A percentile compares a stretch with the other conserved stretches of the same genome.
Conservation (phyloP, 345 rosid genomes). For the Mercurialis annua region DNA sequence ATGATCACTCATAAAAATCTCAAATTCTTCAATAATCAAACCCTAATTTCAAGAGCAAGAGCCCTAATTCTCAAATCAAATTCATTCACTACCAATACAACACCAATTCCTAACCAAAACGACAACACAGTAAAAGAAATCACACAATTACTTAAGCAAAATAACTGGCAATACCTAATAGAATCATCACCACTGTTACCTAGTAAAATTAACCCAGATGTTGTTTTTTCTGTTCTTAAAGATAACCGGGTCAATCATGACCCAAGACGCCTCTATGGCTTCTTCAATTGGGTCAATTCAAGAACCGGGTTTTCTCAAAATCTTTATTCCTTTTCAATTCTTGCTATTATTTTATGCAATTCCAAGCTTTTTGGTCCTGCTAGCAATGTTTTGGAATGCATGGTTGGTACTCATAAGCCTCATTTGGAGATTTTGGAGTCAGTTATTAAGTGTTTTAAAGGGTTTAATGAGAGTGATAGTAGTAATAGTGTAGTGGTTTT, state of each 20-base stretch:
- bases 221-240: constrained; percentile 55
- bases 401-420: constrained; percentile 43
- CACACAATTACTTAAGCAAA: constrained; percentile 37
- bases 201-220: constrained; percentile 49
- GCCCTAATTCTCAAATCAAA: constrained; percentile 22
- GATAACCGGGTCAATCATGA: constrained; percentile 42
- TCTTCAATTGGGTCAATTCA: constrained; percentile 59
- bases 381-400: constrained; percentile 30
- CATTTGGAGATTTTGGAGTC: constrained; percentile 48
- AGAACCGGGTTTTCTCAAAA: constrained; percentile 35
- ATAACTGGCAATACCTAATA: constrained; percentile 49
- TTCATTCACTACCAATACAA: background rate
- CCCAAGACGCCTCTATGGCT: constrained; percentile 49
- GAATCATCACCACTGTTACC: constrained; percentile 35
- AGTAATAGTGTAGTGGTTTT: constrained; percentile 31
- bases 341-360: constrained; percentile 50
- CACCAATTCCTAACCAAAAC: background rate
- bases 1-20: background rate
- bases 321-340: constrained; percentile 49
- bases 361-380: constrained; percentile 43
- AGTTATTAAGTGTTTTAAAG: constrained; percentile 39
- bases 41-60: background rate
- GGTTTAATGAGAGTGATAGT: constrained; percentile 23
- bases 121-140: constrained; percentile 37
- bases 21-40: constrained; percentile 10